phyloP scores from a whole-genome alignment of 2,329 filamentous ascomycete genomes.

The Ceratocystis eucalypticola region DNA sequence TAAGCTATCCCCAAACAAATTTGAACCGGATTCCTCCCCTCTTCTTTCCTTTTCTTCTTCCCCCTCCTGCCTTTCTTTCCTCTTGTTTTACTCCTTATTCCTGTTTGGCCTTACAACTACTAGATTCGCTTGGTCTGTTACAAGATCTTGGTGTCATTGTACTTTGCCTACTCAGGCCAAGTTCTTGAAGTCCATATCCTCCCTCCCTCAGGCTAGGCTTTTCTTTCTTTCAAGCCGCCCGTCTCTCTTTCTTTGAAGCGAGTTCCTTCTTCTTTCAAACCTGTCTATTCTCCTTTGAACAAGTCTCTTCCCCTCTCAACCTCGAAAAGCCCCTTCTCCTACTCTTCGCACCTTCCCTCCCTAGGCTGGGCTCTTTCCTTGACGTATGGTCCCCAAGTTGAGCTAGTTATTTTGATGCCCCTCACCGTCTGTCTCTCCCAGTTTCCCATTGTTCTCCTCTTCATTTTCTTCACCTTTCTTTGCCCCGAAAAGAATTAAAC shows the following conservation, averaged over 20 bases:
- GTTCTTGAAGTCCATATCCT: background rate
- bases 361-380: background rate
- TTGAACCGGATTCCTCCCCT: background rate
- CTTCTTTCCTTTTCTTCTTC: background rate
- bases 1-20: background rate
- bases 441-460: conserved; percentile 5
- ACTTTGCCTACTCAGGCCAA: background rate
- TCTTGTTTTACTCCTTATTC: background rate
- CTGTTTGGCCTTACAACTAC: background rate
- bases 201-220: background rate
- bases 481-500: background rate
- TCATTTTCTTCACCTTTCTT: background rate
- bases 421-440: background rate
- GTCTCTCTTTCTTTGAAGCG: no score
- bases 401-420: background rate
- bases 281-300: no score
- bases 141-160: background rate
- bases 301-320: no score
- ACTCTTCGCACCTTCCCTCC: background rate
- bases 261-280: no score
- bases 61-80: background rate
- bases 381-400: background rate
- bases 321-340: background rate
- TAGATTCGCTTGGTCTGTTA: background rate
- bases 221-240: no score